Base-by-base conservation (phyloP, 2,329 filamentous ascomycete genomes). In the Ilyonectria robusta region DNA sequence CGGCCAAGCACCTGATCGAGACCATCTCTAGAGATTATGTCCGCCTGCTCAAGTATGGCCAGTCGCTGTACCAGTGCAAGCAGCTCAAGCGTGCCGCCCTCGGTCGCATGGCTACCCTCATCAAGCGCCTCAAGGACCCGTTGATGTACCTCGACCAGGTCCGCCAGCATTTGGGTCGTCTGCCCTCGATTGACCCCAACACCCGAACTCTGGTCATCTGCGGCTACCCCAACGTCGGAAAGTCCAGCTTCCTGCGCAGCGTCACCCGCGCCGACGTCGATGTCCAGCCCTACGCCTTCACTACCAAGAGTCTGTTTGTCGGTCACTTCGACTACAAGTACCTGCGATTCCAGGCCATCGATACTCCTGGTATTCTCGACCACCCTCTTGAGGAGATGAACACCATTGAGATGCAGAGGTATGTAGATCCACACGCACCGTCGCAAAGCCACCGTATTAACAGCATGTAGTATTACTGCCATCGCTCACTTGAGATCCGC, bases 351-450 rank as follows among this genome's bases (percentile, higher is more conserved):
- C 85, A 87, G 84, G 95, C 94, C 31, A 98, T 99, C 75, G 96
- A 99, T 83, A 99, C 96, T 11, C 95, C 95, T n/a, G 96, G 96
- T 86, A 97, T 99, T 74, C 85, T 99, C 68, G 96, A 99, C 76
- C 96, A 99, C 81, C 95, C 95, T 40, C 89, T 99, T 9, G 96
- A 98, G 83, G 96, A 98, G 85, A 99, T 98, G 96, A 97, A 98
- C 84, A 98, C 96, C 4, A 99, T 99, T 79, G 96, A 99, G 84
- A 98, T 98, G 94, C 96, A 98, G 86, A 82, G 74, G 73, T 77
- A 62, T 59, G 67, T 35, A 17, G 40, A 37, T n/a, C 13, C 26
- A 11, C n/a, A 11, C 19, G 23, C 23, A 19, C 29, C 1, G 4
- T 13, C 8, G 8, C 17, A 19, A 4, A 10, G 21, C 6, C 6